These are phyloP conservation scores for Plenodomus lindquistii DNA, from an alignment of 2,329 filamentous ascomycete genomes.

Conservation along the genomic window DNA sequence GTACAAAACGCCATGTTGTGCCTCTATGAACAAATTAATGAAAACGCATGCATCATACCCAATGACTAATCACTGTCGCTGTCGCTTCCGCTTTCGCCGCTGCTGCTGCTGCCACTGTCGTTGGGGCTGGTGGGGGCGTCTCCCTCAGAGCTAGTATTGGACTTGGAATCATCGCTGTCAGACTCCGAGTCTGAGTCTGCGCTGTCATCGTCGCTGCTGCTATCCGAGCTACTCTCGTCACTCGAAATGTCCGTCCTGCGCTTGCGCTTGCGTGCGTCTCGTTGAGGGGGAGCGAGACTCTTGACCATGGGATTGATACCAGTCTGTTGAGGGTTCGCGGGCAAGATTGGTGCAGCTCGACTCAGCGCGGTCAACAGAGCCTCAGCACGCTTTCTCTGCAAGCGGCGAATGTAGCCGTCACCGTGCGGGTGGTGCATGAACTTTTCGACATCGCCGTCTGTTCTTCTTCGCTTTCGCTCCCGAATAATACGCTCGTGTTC, in stretches of 20 bases:
- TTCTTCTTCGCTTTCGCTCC: slow-evolving; percentile 34
- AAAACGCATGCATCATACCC: neutral
- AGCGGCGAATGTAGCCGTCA: slow-evolving; percentile 37
- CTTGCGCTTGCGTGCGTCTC: slow-evolving; percentile 32
- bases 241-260: slow-evolving; percentile 32
- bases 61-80: slow-evolving; percentile 3
- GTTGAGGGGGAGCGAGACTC: slow-evolving; percentile 16
- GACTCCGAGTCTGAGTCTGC: slow-evolving; percentile 26
- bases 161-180: slow-evolving; percentile 13
- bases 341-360: slow-evolving; percentile 26
- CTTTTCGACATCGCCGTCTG: slow-evolving; percentile 35
- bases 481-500: slow-evolving; percentile 39
- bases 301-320: slow-evolving; percentile 20
- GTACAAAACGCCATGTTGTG: neutral
- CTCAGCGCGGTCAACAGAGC: slow-evolving; percentile 36
- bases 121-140: slow-evolving; percentile 9
- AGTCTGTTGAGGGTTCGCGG: slow-evolving; percentile 13
- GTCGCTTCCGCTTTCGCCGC: slow-evolving; percentile 21
- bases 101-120: slow-evolving; percentile 9
- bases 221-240: slow-evolving; percentile 41
- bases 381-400: slow-evolving; percentile 40
- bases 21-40: neutral
- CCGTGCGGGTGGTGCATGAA: slow-evolving; percentile 27
- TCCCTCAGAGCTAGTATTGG: slow-evolving; percentile 9
- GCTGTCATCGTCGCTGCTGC: slow-evolving; percentile 32